Base-by-base conservation (phyloP, 2,329 filamentous ascomycete species). In the Fusarium incarnatum region DNA sequence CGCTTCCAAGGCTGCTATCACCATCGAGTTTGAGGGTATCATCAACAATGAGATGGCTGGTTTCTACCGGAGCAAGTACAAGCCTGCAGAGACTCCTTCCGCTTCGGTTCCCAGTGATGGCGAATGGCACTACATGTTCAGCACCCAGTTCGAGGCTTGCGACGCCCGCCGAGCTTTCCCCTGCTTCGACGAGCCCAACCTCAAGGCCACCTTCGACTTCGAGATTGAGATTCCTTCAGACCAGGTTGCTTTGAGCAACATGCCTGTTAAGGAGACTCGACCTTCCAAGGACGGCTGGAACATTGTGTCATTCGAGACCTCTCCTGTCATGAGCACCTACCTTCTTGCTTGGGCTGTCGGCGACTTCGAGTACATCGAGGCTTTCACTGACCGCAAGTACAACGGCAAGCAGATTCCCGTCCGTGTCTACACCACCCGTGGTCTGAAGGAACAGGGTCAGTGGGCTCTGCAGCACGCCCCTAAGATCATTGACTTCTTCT, bases 81-180 rank as follows among this genome's bases (percentile, higher is more conserved):
- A 94, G 84, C 93, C 94, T 20, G 83, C 87, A 56, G 89, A 87
- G 41, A 84, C 91, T 34, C 88, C 94, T 9, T 87, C 92, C 49
- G 83, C 90, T 44, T 94, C 93, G 15, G 94, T 97, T 3, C 92
- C 94, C 28, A 91, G 86, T 77, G 94, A 91, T 70, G 85, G 86
- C 48, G 85, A 89, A 75, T 88, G 85, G 77, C 87, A 89, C 79
- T 87, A 88, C 78, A 94, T 95, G 92, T 85, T 97, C 81, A 97
- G 93, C 84, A 99, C 96, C 50, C 96, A 99, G 79, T 99, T 99
- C 78, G 96, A 99, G 84, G 92, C 94, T 47, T 97, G 94, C 77
- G 96, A 99, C 82, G 96, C 96, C 67, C 91, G 96, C 71, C 88
- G 94, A 72, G 95, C 96, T 11, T 98, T 99, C 82, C 96, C 96